phyloP scores from a whole-genome alignment of 148 eudicot genomes.

The Heliosperma pusillum region DNA sequence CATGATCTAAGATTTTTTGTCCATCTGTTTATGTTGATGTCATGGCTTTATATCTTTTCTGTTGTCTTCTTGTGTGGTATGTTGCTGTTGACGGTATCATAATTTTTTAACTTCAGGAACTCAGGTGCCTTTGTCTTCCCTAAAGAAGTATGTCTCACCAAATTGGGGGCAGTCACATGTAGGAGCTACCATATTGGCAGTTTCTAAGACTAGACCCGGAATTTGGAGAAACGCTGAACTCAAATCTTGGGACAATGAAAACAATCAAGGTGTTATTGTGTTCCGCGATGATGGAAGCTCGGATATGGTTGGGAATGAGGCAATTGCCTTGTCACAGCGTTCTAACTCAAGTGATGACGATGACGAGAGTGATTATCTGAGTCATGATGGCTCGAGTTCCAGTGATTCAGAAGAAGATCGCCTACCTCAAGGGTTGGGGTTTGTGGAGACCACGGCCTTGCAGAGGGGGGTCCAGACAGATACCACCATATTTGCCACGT shows the following conservation, averaged over 20 bases:
- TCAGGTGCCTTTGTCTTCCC: constrained; percentile 54
- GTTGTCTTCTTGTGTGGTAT: neutral
- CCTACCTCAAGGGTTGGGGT: constrained; percentile 58
- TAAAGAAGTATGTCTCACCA: constrained; percentile 63
- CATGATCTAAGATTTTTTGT: constrained; percentile 2
- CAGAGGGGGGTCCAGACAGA: constrained; percentile 84
- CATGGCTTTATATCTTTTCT: neutral
- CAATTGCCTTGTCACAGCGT: constrained; percentile 60
- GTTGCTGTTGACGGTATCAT: neutral
- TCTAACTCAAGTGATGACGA: constrained; percentile 57
- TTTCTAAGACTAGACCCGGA: constrained; percentile 42
- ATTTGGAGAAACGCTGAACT: constrained; percentile 94
- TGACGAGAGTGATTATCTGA: constrained; percentile 44
- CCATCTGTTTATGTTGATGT: neutral
- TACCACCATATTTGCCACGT: constrained; percentile 79
- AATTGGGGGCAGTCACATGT: constrained; percentile 53
- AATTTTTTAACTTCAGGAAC: constrained; percentile 41
- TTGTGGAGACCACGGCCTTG: constrained; percentile 52
- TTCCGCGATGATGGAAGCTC: constrained; percentile 67
- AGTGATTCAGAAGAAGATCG: constrained; percentile 59
- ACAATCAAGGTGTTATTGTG: constrained; percentile 44
- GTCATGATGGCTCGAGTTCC: constrained; percentile 48
- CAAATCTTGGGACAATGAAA: constrained; percentile 71
- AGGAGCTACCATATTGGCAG: constrained; percentile 74
- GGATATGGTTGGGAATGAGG: constrained; percentile 49